These are phyloP conservation scores for Wickerhamiella azymoides DNA, from an alignment of 805 yeast genomes.

Conservation along the genomic window DNA sequence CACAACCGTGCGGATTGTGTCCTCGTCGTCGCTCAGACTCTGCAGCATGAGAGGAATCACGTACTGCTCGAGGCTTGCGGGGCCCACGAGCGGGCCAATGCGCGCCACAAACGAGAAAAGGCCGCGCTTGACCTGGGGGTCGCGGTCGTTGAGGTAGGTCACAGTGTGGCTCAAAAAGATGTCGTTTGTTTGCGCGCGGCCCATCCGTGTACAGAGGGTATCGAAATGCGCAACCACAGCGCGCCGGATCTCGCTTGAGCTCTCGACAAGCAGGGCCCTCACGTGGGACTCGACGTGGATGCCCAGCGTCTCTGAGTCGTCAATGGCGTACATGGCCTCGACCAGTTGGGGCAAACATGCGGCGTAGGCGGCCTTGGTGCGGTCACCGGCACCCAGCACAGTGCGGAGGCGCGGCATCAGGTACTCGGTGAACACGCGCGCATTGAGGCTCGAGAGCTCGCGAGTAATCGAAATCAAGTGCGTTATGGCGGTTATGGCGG, in stretches of 20 bases:
- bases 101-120: slow-evolving; percentile 61
- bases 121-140: slow-evolving; percentile 49
- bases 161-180: slow-evolving; percentile 78
- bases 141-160: slow-evolving; percentile 75
- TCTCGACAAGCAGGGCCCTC: slow-evolving; percentile 54
- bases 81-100: slow-evolving; percentile 69
- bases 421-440: slow-evolving; percentile 66
- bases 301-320: slow-evolving; percentile 18
- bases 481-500: slow-evolving; percentile 51
- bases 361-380: slow-evolving; percentile 57
- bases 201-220: slow-evolving; percentile 68
- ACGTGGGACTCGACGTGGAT: slow-evolving; percentile 53
- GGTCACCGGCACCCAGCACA: slow-evolving; percentile 27
- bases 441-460: slow-evolving; percentile 59
- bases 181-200: slow-evolving; percentile 79
- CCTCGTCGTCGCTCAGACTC: slow-evolving; percentile 73
- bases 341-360: slow-evolving; percentile 63
- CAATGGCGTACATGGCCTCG: slow-evolving; percentile 35
- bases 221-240: slow-evolving; percentile 58
- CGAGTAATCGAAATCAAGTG: slow-evolving; percentile 54
- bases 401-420: slow-evolving; percentile 52
- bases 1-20: slow-evolving; percentile 57
- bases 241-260: slow-evolving; percentile 49
- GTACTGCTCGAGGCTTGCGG: slow-evolving; percentile 71
- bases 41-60: slow-evolving; percentile 74